Evolutionary conservation across 768 basidiomycete genomes (phyloP).

Genomic region (Lentinula sp.): DNA sequence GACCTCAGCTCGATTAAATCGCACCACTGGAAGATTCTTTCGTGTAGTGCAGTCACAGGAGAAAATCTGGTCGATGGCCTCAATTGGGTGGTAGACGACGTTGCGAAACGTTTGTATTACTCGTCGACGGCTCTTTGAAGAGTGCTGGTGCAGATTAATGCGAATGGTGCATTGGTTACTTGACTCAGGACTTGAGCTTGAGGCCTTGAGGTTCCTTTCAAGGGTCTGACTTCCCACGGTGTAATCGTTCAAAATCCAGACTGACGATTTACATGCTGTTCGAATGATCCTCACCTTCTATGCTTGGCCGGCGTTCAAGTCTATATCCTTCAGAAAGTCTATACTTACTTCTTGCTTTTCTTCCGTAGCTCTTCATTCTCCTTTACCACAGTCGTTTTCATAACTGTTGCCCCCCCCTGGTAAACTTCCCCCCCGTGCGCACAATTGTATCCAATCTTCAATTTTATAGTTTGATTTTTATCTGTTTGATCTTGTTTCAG

Average conservation of each 20-base stretch:
- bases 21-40: conserved; percentile 84
- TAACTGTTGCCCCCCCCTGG: neutral
- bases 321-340: neutral
- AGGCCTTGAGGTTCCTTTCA: too few species aligned
- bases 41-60: conserved; percentile 92
- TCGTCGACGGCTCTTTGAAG: conserved; percentile 33
- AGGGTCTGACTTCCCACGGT: conserved; percentile 1
- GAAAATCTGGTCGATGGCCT: conserved; percentile 79
- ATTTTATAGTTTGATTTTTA: neutral
- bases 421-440: neutral
- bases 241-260: neutral
- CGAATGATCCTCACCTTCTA: neutral
- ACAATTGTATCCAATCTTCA: neutral
- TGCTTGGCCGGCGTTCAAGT: neutral
- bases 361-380: neutral
- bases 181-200: neutral
- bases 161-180: neutral
- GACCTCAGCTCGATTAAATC: conserved; percentile 76
- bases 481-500: too few species aligned
- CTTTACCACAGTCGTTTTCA: neutral
- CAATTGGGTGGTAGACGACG: conserved; percentile 88
- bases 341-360: neutral
- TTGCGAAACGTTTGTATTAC: conserved; percentile 86
- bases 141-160: neutral
- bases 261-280: neutral